These are phyloP conservation scores for Vigna reflexopilosa DNA, from an alignment of 306 rosid species.

Conservation along the genomic window DNA sequence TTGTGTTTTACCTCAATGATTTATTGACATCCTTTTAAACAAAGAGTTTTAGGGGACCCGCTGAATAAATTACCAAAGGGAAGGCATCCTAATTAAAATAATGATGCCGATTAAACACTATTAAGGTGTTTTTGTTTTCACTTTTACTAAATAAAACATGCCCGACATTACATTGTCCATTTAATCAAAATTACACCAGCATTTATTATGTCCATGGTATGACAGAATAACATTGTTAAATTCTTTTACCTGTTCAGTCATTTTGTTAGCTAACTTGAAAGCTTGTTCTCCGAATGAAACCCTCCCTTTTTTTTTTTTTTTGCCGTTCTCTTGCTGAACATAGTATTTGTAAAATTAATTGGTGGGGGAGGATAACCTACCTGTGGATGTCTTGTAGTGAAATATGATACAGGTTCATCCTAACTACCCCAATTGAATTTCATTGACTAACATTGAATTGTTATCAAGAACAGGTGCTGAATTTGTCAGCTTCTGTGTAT, in stretches of 20 bases:
- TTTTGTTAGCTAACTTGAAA: not conserved
- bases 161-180: conserved; percentile 33
- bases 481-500: conserved; percentile 55
- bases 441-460: conserved; percentile 41
- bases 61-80: conserved; percentile 38
- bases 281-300: not conserved
- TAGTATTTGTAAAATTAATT: conserved; percentile 25
- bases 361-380: conserved; percentile 35
- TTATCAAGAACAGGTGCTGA: conserved; percentile 41
- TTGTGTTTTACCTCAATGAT: conserved; percentile 44
- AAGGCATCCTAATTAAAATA: conserved; percentile 39
- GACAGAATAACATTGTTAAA: conserved; percentile 4
- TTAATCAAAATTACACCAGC: conserved; percentile 23
- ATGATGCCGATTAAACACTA: conserved; percentile 12
- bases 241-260: not conserved
- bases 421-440: conserved; percentile 25
- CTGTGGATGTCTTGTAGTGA: conserved; percentile 37
- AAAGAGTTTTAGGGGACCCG: conserved; percentile 53
- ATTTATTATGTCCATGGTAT: not conserved
- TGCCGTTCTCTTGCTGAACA: not conserved
- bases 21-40: conserved; percentile 44
- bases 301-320: not conserved
- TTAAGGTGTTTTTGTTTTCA: conserved; percentile 33
- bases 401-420: conserved; percentile 13
- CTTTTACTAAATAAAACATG: conserved; percentile 6